Conservation (phyloP, 768 basidiomycete genomes). For the Guyanaporus albipodus region DNA sequence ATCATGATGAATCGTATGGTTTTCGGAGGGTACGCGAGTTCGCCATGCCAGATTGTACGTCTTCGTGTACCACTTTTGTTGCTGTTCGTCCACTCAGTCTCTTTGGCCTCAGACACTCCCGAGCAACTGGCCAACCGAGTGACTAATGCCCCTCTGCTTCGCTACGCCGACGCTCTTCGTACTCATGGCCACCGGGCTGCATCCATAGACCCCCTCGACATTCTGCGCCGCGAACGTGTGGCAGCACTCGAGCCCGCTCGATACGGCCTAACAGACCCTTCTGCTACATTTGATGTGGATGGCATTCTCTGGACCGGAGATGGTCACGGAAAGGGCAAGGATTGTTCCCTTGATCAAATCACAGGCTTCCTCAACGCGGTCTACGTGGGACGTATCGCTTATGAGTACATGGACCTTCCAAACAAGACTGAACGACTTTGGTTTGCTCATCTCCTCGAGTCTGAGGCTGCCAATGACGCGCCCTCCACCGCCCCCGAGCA, state of each 20-base stretch:
- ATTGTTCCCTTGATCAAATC: constrained; percentile 71
- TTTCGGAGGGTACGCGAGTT: constrained; percentile 64
- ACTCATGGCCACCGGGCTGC: constrained; percentile 83
- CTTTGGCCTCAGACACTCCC: constrained; percentile 51
- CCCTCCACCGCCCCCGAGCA: constrained; percentile 29
- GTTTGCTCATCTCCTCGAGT: constrained; percentile 86
- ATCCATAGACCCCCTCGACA: constrained; percentile 80
- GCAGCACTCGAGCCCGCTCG: constrained; percentile 71
- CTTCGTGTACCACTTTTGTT: background rate
- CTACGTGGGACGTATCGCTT: constrained; percentile 84
- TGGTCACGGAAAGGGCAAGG: constrained; percentile 29
- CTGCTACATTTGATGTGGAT: constrained; percentile 61
- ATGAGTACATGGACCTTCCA: constrained; percentile 90
- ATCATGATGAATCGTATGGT: constrained; percentile 81
- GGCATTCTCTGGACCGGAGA: constrained; percentile 74
- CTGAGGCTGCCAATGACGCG: constrained; percentile 30
- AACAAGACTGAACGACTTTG: constrained; percentile 82
- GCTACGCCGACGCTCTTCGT: constrained; percentile 88
- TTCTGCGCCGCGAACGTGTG: constrained; percentile 79
- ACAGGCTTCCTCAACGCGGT: constrained; percentile 61
- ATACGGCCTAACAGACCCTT: constrained; percentile 63
- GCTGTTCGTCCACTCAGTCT: background rate
- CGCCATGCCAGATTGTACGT: constrained; percentile 69
- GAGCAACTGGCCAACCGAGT: constrained; percentile 65
- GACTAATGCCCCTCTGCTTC: constrained; percentile 71